Percentiles rank a stretch among this genome's conserved stretches.
Evolutionary conservation across 2,329 filamentous ascomycete genomes (phyloP).

Genomic region (Magnaporthiopsis incrustans): DNA sequence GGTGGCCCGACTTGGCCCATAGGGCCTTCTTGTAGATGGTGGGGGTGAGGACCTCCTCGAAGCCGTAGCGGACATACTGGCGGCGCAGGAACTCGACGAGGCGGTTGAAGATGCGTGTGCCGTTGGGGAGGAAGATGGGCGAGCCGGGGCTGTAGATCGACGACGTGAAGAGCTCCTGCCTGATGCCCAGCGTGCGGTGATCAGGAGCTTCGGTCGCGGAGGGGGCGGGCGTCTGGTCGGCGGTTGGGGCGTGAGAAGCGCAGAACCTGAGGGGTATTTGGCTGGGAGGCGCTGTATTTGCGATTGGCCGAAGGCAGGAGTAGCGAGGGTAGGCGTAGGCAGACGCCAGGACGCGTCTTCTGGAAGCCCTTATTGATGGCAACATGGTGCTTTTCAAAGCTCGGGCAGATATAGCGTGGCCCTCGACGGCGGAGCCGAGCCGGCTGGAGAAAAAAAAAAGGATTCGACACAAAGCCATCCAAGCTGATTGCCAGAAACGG

Average conservation of each 20-base stretch:
- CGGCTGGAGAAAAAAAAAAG: background rate
- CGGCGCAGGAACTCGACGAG: constrained; percentile 73
- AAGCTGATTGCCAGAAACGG: constrained; percentile 8
- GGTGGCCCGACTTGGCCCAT: constrained; percentile 79
- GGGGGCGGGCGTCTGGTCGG: constrained; percentile 9
- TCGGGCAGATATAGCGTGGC: background rate
- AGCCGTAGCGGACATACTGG: constrained; percentile 79
- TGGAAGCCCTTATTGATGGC: background rate
- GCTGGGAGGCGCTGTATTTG: background rate
- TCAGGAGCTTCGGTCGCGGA: constrained; percentile 32
- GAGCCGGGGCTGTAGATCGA: constrained; percentile 78
- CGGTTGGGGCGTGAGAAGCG: constrained; percentile 19
- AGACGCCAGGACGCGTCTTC: background rate
- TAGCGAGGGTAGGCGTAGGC: too few relatives aligned
- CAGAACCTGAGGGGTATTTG: constrained; percentile 15
- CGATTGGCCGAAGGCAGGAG: background rate
- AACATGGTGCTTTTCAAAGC: background rate
- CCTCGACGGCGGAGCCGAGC: background rate
- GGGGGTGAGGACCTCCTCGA: constrained; percentile 81
- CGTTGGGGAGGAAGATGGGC: constrained; percentile 76
- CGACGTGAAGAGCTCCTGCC: constrained; percentile 72
- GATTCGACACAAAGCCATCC: background rate
- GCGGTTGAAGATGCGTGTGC: constrained; percentile 75
- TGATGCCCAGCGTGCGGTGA: constrained; percentile 51
- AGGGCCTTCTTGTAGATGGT: constrained; percentile 85